A percentile compares a stretch with the other conserved stretches of the same genome.
phyloP scores from a whole-genome alignment of 2,329 filamentous ascomycete species.

The Myriosclerotinia curreyana region DNA sequence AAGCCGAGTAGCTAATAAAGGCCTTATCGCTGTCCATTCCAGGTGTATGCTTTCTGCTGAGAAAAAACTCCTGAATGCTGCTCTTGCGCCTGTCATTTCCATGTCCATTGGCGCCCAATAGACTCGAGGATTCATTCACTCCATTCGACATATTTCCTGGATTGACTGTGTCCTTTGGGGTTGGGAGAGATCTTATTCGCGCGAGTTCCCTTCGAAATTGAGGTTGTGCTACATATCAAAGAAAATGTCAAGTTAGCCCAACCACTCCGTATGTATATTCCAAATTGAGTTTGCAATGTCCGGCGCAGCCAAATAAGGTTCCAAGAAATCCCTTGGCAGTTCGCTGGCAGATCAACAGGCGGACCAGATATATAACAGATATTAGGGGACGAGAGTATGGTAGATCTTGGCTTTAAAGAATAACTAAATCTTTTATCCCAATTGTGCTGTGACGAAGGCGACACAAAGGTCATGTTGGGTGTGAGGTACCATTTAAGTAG shows the following conservation, averaged over 20 bases:
- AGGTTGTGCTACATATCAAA: conserved; percentile 27
- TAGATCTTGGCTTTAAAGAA: conserved; percentile 15
- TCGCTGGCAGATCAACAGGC: conserved; percentile 14
- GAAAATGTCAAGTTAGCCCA: conserved; percentile 25
- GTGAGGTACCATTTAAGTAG: conserved; percentile 2
- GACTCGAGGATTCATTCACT: conserved; percentile 28
- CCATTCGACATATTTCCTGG: not conserved
- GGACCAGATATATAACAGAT: not conserved
- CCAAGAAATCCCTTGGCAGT: conserved; percentile 1
- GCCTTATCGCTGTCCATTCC: conserved; percentile 34
- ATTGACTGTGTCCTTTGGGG: not conserved
- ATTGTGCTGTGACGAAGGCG: conserved; percentile 5
- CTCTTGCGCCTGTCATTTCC: conserved; percentile 22
- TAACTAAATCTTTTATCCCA: not conserved
- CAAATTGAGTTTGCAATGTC: conserved; percentile 17
- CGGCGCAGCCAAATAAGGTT: conserved; percentile 12
- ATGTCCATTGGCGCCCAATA: conserved; percentile 28
- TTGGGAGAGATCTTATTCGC: conserved; percentile 18
- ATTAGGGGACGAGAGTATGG: not conserved
- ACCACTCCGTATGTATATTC: conserved; percentile 11
- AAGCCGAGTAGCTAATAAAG: conserved; percentile 30
- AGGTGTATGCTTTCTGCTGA: conserved; percentile 33
- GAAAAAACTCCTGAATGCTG: conserved; percentile 32
- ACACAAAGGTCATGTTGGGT: conserved; percentile 7
- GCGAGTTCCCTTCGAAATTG: conserved; percentile 27